Evolutionary conservation across 148 eudicot species (phyloP).

Genomic region (Amaranthus cruentus): DNA sequence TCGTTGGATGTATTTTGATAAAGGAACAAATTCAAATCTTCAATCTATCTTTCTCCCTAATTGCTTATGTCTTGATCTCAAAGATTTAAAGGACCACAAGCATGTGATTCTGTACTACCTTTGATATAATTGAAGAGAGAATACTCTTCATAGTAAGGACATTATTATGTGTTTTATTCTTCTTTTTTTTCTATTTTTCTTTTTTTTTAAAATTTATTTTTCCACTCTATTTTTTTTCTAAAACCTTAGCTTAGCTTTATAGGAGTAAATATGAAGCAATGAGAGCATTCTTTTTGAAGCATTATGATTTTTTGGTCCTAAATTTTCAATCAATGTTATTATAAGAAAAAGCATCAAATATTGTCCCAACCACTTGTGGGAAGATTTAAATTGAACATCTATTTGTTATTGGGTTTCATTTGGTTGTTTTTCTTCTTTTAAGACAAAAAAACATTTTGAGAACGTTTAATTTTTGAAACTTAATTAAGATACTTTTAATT

Average conservation of each 20-base stretch:
- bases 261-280: conserved; percentile 25
- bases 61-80: conserved; percentile 31
- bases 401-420: too few relatives aligned
- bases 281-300: conserved; percentile 24
- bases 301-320: conserved; percentile 16
- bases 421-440: too few relatives aligned
- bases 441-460: too few relatives aligned
- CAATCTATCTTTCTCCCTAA: not conserved
- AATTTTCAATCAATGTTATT: conserved; percentile 15
- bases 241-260: not conserved
- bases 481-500: not conserved
- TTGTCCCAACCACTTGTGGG: conserved; percentile 7
- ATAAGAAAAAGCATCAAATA: conserved; percentile 15
- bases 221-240: not conserved
- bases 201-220: not conserved
- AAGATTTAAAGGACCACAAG: conserved; percentile 36
- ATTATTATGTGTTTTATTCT: conserved; percentile 7
- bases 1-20: conserved; percentile 18
- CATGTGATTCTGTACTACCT: conserved; percentile 34
- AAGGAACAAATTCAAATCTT: conserved; percentile 19
- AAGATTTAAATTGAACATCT: not conserved
- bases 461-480: not conserved
- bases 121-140: conserved; percentile 31
- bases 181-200: not conserved
- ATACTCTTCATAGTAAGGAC: conserved; percentile 20